Evolutionary conservation across 2,329 filamentous ascomycete species (phyloP), one percentile per base, ranked within the genome.

Genomic region (Aspergillus sp.): DNA sequence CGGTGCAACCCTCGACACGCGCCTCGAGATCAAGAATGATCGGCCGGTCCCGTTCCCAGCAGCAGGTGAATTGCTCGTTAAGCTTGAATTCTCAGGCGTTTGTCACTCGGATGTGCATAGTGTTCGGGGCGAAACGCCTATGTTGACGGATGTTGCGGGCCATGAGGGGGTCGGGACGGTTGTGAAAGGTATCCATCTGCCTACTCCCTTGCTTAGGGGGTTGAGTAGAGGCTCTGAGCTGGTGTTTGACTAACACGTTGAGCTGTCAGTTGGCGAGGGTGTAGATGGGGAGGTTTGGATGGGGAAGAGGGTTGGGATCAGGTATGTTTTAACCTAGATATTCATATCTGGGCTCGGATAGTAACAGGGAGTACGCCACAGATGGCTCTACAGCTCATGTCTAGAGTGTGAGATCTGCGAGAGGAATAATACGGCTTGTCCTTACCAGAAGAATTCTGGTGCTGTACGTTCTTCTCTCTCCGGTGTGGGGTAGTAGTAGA

Each of bases 71-170:
- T 61, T 82, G n/a, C 74, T 82, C 15, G 73, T 82, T 45, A 81
- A 82, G 61, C 71, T 82, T 9, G 80, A 82, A 63, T 82, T 71
- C 66, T 81, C 79, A 0, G 80, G 80, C 0, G 78, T 82, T 25
- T 82, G 80, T 55, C 80, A 82, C 69, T 81, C 80, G 1, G 81
- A 82, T 68, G 77, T 81, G 59, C 77, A 78, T 61, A 81, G 80
- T 62, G 76, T 82, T 6, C 74, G 75, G 11, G 77, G 77, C 7
- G 74, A 79, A 66, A 72, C 79, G 63, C 67, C 76, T 51, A 71
- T 82, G 80, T 67, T 71, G 68, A 82, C 79, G 7, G 73, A 81
- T 60, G 77, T 82, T 4, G 80, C 80, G 3, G 80, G 81, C 3
- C 80, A 82, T 64, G 81, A 82, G 60, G 81, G 80, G 19, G 74